Base-by-base conservation (phyloP, 192 early-diverging fungal genomes). In the Gryganskiella cystojenkinii region DNA sequence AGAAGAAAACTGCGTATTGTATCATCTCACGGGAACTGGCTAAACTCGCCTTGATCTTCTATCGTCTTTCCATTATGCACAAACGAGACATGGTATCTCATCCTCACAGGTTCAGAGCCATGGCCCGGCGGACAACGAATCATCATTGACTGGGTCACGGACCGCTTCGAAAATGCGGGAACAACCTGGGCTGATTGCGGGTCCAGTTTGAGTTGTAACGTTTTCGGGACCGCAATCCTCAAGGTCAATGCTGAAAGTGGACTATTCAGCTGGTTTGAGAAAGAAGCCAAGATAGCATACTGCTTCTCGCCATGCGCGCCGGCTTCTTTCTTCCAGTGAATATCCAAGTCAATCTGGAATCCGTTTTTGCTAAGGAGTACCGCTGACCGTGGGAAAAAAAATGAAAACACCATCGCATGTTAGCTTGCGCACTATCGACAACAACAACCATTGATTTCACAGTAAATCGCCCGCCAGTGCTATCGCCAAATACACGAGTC, bases 21-120 rank as follows among this genome's bases (percentile, higher is more conserved):
- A 50, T 7, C 7, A 15, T 3, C 33, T n/a, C 22, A 71, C 34
- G 64, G 65, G 40, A 76, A 67, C 46, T 76, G 72, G 19, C 17
- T 61, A 57, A 81, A 85, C 46, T 78, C 75, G 15, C 85, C 85
- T 17, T 69, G 58, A 56, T 83, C 82, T 30, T 84, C 85, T 74
- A 87, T 84, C 34, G 71, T 74, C 25, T 74, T 80, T 1, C 80
- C 85, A 33, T 52, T 49, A 54, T 78, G 75, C 5, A 52, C 46
- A 72, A 80, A 87, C 9, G 74, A 83, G 37, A 87, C 76, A 70
- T 84, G 82, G 59, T 84, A 87, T 34, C 80, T 64, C 54, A 87
- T 54, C 42, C 80, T 59, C 47, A 84, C 65, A 44, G 72, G 20
- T 10, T 59, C 45, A 49, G 64, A 47, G 8, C 37, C 13, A 13